Conservation (phyloP, 177 flowering plant species). For the Vitis hybrid region DNA sequence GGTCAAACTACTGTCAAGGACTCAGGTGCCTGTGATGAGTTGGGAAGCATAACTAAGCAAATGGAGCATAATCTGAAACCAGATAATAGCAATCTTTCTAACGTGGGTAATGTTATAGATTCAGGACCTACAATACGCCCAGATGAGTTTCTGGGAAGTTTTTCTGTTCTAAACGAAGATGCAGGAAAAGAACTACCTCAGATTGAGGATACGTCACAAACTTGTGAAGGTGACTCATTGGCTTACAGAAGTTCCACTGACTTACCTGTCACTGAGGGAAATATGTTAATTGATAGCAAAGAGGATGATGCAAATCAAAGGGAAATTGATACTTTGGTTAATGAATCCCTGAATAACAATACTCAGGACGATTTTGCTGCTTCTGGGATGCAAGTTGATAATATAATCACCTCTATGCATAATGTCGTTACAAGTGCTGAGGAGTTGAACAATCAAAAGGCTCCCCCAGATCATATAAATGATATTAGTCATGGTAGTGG, state of each 20-base stretch:
- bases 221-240: constrained; percentile 26
- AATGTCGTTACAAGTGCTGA: constrained; percentile 17
- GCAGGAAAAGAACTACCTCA: constrained; percentile 13
- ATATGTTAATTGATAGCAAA: constrained; percentile 7
- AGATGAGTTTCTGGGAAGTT: constrained; percentile 23
- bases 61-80: constrained; percentile 39
- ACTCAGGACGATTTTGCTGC: constrained; percentile 16
- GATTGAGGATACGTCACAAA: constrained; percentile 21
- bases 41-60: constrained; percentile 37
- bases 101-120: constrained; percentile 24
- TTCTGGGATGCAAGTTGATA: constrained; percentile 18
- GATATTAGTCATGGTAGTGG: constrained; percentile 8
- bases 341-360: constrained; percentile 11
- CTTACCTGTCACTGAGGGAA: constrained; percentile 7
- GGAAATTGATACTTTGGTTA: constrained; percentile 6
- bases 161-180: constrained; percentile 23
- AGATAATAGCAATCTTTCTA: constrained; percentile 30
- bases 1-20: constrained; percentile 41
- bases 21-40: constrained; percentile 45
- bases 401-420: constrained; percentile 8
- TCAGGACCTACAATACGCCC: constrained; percentile 25
- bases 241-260: constrained; percentile 22
- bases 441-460: constrained; percentile 15
- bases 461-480: constrained; percentile 4
- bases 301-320: constrained; percentile 7